Percentiles rank a stretch among this genome's conserved stretches.
Conservation (phyloP, 2,329 filamentous ascomycete species). For the Periconia digitata region DNA sequence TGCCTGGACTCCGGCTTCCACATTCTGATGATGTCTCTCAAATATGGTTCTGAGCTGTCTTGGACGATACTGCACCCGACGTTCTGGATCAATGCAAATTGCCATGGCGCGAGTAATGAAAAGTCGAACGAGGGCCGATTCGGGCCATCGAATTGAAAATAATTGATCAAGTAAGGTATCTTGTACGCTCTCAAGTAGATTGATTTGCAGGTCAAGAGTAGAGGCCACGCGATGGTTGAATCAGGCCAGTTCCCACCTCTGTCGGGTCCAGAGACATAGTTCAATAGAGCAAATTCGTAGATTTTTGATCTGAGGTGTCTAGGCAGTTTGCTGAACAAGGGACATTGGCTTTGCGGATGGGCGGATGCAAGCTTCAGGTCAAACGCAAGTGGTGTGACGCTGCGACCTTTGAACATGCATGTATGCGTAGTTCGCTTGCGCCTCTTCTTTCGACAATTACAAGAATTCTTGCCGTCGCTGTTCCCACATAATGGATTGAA, state of each 20-base stretch:
- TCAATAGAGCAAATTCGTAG: background rate
- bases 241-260: background rate
- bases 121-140: slow-evolving; percentile 3
- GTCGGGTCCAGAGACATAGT: background rate
- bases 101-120: slow-evolving; percentile 11
- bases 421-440: too few species aligned
- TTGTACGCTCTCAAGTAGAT: slow-evolving; percentile 17
- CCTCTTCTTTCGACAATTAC: too few species aligned
- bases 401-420: background rate
- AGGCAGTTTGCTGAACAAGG: background rate
- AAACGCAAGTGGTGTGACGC: background rate
- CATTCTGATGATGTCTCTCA: background rate
- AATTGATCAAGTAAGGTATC: slow-evolving; percentile 14
- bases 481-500: too few species aligned
- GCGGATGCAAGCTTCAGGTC: background rate
- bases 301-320: background rate
- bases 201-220: slow-evolving; percentile 13
- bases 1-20: slow-evolving; percentile 7
- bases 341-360: background rate
- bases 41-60: slow-evolving; percentile 6
- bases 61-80: slow-evolving; percentile 15
- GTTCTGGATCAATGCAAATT: slow-evolving; percentile 15
- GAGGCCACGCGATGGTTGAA: slow-evolving; percentile 10
- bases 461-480: too few species aligned
- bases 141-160: slow-evolving; percentile 4